A percentile compares a stretch with the other conserved stretches of the same genome.
Evolutionary conservation across 345 rosid species (phyloP).

Genomic region (Salix arbutifolia): DNA sequence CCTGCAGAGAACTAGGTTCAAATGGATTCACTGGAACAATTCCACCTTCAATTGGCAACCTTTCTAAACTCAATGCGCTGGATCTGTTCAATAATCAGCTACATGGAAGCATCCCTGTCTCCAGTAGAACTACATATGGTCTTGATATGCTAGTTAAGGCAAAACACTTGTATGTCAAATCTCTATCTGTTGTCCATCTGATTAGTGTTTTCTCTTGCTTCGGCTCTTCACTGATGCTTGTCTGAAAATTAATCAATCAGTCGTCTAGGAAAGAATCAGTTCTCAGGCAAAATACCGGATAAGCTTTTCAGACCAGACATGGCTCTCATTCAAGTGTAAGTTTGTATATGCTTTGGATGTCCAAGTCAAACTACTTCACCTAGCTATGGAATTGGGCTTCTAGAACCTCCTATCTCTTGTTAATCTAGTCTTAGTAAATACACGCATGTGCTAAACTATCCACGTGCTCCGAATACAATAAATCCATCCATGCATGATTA

Average conservation of each 20-base stretch:
- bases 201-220: background rate
- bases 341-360: background rate
- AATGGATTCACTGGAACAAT: constrained; percentile 67
- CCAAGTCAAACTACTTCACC: too few relatives aligned
- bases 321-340: constrained; percentile 80
- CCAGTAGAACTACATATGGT: constrained; percentile 60
- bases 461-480: too few relatives aligned
- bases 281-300: constrained; percentile 55
- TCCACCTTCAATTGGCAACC: constrained; percentile 71
- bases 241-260: constrained; percentile 23
- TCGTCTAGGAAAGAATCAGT: constrained; percentile 66
- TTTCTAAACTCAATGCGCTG: constrained; percentile 60
- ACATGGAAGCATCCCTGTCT: constrained; percentile 67
- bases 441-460: too few relatives aligned
- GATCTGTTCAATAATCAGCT: constrained; percentile 80
- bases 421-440: too few relatives aligned
- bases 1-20: constrained; percentile 62
- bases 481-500: too few relatives aligned
- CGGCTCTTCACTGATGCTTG: background rate
- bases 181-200: background rate
- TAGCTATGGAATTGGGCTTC: background rate
- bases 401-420: too few relatives aligned
- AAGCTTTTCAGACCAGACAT: constrained; percentile 59
- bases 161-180: constrained; percentile 66
- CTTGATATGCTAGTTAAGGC: constrained; percentile 64